Percentiles rank a stretch among this genome's conserved stretches.
Evolutionary conservation across 495 filamentous ascomycete genomes (phyloP).

Genomic region (Xylaria sp.): DNA sequence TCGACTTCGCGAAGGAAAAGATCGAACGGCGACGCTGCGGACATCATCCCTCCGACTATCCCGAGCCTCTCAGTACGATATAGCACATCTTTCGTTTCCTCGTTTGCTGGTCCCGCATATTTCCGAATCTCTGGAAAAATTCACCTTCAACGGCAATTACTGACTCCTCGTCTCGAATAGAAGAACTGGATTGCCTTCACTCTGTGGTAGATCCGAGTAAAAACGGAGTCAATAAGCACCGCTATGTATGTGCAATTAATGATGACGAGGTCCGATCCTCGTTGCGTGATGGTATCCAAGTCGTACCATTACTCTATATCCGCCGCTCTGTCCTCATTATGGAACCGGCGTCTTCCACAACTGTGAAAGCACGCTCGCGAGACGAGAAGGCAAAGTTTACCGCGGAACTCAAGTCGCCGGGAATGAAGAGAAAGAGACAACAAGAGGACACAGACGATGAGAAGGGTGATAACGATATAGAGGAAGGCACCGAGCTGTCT

Average conservation of each 20-base stretch:
- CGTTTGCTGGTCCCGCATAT: not conserved
- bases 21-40: conserved; percentile 88
- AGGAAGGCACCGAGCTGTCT: conserved; percentile 30
- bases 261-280: conserved; percentile 61
- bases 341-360: conserved; percentile 78
- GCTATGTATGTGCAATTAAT: conserved; percentile 87
- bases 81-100: not conserved
- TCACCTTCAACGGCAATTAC: not conserved
- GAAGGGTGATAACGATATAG: conserved; percentile 36
- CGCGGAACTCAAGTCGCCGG: conserved; percentile 65
- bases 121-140: not conserved
- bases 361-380: conserved; percentile 65
- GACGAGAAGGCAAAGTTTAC: conserved; percentile 80
- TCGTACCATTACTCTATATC: conserved; percentile 79
- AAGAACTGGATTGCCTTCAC: conserved; percentile 77
- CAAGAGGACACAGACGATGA: conserved; percentile 50
- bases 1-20: conserved; percentile 68
- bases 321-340: conserved; percentile 81
- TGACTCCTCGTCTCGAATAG: conserved; percentile 19
- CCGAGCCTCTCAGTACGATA: conserved; percentile 62
- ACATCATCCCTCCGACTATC: conserved; percentile 77
- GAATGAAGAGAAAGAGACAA: conserved; percentile 60
- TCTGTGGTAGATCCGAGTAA: conserved; percentile 78
- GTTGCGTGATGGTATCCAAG: conserved; percentile 65
- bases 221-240: conserved; percentile 79